phyloP scores from a whole-genome alignment of 164 flowering plant genomes.

The Santalum album region DNA sequence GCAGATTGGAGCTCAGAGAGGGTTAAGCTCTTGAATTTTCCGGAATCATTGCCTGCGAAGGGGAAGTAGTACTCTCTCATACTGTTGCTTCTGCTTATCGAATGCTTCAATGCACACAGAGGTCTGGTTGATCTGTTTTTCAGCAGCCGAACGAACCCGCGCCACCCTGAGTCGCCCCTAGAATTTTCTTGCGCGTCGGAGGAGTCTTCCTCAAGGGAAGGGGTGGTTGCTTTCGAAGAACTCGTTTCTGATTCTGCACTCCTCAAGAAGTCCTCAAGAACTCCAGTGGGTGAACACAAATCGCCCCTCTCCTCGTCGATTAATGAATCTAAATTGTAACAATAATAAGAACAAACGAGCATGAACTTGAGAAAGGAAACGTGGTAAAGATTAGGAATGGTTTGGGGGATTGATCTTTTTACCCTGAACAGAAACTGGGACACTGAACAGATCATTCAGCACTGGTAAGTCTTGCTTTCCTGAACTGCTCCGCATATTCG shows the following conservation, averaged over 20 bases:
- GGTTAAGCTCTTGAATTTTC: conserved; percentile 9
- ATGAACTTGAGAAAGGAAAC: too few relatives aligned
- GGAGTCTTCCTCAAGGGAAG: conserved; percentile 15
- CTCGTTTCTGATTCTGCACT: conserved; percentile 33
- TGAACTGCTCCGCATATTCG: too few relatives aligned
- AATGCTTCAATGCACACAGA: not conserved
- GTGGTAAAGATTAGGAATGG: too few relatives aligned
- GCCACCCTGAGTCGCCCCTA: conserved; percentile 17
- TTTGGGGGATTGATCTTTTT: too few relatives aligned
- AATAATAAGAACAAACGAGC: too few relatives aligned
- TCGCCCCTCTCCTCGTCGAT: conserved; percentile 20
- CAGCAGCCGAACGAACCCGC: conserved; percentile 20
- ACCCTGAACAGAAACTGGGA: too few relatives aligned
- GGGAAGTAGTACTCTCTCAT: not conserved
- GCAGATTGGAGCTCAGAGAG: conserved; percentile 61
- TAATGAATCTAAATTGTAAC: not conserved
- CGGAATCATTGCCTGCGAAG: not conserved
- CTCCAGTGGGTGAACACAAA: conserved; percentile 39
- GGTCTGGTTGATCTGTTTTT: conserved; percentile 20
- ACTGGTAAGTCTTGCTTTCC: too few relatives aligned
- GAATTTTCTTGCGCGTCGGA: conserved; percentile 11
- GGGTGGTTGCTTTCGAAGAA: conserved; percentile 27
- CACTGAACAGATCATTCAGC: too few relatives aligned
- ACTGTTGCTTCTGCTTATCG: not conserved
- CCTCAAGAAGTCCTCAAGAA: conserved; percentile 46